Percentiles rank a stretch among this genome's conserved stretches.
Evolutionary conservation across 495 filamentous ascomycete genomes (phyloP).

Genomic region (Baudoinia panamericana): DNA sequence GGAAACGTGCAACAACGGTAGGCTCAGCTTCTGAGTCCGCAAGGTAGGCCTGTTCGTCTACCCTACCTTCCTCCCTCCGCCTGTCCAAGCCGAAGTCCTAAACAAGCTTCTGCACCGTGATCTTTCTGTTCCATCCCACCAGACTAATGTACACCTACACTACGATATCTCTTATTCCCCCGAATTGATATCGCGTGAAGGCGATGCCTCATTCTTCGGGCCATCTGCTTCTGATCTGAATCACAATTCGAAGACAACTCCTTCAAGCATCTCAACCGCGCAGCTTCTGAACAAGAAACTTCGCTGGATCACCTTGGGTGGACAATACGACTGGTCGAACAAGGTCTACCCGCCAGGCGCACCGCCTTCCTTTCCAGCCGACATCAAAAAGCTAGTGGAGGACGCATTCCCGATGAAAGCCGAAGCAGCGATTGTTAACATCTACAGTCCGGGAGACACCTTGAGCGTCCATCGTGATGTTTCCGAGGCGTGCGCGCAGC

Average conservation of each 20-base stretch:
- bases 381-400: conserved; percentile 52
- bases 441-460: conserved; percentile 79
- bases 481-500: conserved; percentile 60
- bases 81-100: conserved; percentile 54
- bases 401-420: conserved; percentile 55
- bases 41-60: conserved; percentile 57
- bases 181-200: neutral
- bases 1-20: no score
- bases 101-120: conserved; percentile 63
- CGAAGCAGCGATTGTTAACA: conserved; percentile 81
- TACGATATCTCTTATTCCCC: conserved; percentile 59
- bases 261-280: conserved; percentile 54
- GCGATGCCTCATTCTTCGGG: conserved; percentile 37
- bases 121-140: conserved; percentile 56
- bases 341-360: conserved; percentile 57
- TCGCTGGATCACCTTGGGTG: conserved; percentile 85
- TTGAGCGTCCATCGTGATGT: conserved; percentile 84
- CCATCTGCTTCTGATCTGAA: conserved; percentile 18
- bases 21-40: conserved; percentile 1
- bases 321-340: conserved; percentile 86
- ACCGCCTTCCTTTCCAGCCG: conserved; percentile 61
- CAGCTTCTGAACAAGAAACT: conserved; percentile 61
- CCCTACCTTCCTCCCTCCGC: conserved; percentile 55
- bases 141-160: conserved; percentile 79
- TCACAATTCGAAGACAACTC: conserved; percentile 54